phyloP scores from a whole-genome alignment of 805 yeast genomes.

The Kazachstania africana region DNA sequence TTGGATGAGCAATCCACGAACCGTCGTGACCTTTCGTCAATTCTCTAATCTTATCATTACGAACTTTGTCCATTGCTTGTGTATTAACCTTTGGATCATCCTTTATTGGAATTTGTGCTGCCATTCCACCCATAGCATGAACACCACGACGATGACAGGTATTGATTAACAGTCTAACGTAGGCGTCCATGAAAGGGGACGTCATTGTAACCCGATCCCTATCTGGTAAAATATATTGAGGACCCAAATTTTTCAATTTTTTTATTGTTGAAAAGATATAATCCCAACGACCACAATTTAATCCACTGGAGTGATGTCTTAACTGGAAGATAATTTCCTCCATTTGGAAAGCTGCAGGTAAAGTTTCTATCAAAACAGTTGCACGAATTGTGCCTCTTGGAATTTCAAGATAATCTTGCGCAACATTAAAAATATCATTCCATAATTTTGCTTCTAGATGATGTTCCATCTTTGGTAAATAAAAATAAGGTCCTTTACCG shows the following conservation, averaged over 20 bases:
- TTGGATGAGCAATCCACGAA: slow-evolving; percentile 86
- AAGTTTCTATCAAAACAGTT: slow-evolving; percentile 70
- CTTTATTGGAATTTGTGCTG: slow-evolving; percentile 76
- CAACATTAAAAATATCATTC: slow-evolving; percentile 68
- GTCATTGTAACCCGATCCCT: slow-evolving; percentile 70
- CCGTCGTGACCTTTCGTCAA: slow-evolving; percentile 76
- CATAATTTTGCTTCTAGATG: slow-evolving; percentile 72
- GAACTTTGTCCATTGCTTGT: slow-evolving; percentile 60
- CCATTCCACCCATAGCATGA: slow-evolving; percentile 88
- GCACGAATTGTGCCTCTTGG: slow-evolving; percentile 73
- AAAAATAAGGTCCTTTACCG: slow-evolving; percentile 74
- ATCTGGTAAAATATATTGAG: slow-evolving; percentile 62
- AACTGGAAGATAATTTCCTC: slow-evolving; percentile 72
- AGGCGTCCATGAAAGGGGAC: slow-evolving; percentile 71
- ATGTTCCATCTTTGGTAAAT: slow-evolving; percentile 80
- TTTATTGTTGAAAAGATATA: slow-evolving; percentile 74
- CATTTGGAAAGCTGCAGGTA: slow-evolving; percentile 81
- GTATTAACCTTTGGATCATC: slow-evolving; percentile 52
- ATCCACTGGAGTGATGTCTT: slow-evolving; percentile 66
- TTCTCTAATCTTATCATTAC: slow-evolving; percentile 66
- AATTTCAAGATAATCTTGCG: slow-evolving; percentile 60
- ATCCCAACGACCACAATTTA: slow-evolving; percentile 87
- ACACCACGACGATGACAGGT: slow-evolving; percentile 70
- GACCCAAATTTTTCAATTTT: slow-evolving; percentile 56
- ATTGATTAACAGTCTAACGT: slow-evolving; percentile 61